These are phyloP conservation scores for Triticum turgidum DNA, from an alignment of 176 grass and related monocot species.

Conservation along the genomic window DNA sequence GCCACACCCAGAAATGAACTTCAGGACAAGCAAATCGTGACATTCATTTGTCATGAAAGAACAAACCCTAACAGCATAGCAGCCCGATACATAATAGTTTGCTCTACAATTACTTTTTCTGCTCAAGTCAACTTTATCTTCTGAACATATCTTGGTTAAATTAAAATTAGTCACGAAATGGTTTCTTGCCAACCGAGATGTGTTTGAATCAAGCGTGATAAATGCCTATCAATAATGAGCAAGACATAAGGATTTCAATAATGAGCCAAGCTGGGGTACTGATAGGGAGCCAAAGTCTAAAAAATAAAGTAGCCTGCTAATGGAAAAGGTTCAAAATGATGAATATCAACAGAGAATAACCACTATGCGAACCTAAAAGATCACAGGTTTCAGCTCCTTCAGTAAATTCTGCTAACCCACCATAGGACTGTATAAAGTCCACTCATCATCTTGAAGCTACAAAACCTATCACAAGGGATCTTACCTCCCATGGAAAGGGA, in stretches of 20 bases:
- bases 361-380: slow-evolving; percentile 10
- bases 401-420: slow-evolving; percentile 23
- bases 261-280: background rate
- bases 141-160: background rate
- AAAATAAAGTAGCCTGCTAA: slow-evolving; percentile 1
- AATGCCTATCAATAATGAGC: background rate
- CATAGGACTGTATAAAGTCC: slow-evolving; percentile 19
- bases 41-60: background rate
- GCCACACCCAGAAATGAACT: background rate
- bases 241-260: slow-evolving; percentile 7
- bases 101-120: background rate
- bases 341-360: slow-evolving; percentile 27
- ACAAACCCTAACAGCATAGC: background rate
- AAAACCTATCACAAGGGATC: slow-evolving; percentile 28
- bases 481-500: slow-evolving; percentile 20
- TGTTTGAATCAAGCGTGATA: background rate
- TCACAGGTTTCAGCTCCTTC: slow-evolving; percentile 10
- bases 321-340: background rate
- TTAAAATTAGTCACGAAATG: background rate
- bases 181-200: background rate
- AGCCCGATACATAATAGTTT: background rate
- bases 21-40: background rate
- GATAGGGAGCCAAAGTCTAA: background rate
- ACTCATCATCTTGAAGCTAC: slow-evolving; percentile 39
- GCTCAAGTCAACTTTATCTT: background rate